Evolutionary conservation across 1,284 basidiomycete species (phyloP).

Genomic region (Tilletiaria anomala): DNA sequence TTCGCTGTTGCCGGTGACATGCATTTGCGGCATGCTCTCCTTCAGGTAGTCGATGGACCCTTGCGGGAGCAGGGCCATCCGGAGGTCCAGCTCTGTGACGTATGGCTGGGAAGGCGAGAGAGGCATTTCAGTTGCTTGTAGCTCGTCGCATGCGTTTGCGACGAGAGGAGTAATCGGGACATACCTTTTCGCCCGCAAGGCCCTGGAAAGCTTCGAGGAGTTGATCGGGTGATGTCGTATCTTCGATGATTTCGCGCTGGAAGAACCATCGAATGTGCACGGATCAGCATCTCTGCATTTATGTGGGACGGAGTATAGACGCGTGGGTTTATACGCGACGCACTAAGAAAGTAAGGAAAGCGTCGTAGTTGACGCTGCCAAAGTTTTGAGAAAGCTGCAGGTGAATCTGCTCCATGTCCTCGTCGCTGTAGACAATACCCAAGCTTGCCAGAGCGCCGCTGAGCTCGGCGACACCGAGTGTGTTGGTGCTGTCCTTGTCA

Average conservation of each 20-base stretch:
- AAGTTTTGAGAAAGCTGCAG: slow-evolving; percentile 68
- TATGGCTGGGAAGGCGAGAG: slow-evolving; percentile 48
- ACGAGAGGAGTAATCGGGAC: slow-evolving; percentile 12
- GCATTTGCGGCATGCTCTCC: slow-evolving; percentile 22
- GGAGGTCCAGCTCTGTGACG: slow-evolving; percentile 83
- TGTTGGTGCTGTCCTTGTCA: slow-evolving; percentile 80
- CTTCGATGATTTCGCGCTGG: slow-evolving; percentile 66
- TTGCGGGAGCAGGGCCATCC: slow-evolving; percentile 65
- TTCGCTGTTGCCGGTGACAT: slow-evolving; percentile 19
- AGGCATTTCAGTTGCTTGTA: too few species aligned
- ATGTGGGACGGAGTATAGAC: neutral
- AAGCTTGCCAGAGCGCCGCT: slow-evolving; percentile 81
- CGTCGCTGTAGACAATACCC: slow-evolving; percentile 81
- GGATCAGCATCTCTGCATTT: too few species aligned
- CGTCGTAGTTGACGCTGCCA: slow-evolving; percentile 79
- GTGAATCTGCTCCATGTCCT: slow-evolving; percentile 73
- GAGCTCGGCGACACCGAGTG: slow-evolving; percentile 70
- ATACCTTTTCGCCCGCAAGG: slow-evolving; percentile 74
- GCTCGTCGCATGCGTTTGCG: neutral
- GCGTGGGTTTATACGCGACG: too few species aligned
- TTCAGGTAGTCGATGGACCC: slow-evolving; percentile 65
- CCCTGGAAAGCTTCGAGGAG: slow-evolving; percentile 84
- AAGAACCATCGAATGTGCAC: neutral
- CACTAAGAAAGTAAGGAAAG: slow-evolving; percentile 84
- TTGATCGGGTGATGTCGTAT: slow-evolving; percentile 82